Base-by-base conservation (phyloP, 257 asterid species). In the Fraxinus pennsylvanica region DNA sequence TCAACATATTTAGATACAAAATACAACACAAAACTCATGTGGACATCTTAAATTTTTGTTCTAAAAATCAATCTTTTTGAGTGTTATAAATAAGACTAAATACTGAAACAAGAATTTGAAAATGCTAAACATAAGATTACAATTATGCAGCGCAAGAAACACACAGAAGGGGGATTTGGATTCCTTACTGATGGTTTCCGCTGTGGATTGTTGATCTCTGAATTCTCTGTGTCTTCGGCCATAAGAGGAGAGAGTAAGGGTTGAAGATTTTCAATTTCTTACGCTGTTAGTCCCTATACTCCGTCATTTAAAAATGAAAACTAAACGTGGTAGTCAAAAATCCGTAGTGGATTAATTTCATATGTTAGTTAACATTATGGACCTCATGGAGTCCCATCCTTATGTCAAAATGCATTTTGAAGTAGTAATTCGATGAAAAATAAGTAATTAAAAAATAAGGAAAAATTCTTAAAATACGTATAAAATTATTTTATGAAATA, bases 101-200 rank as follows among this genome's bases (percentile, higher is more conserved):
- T 57, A 63, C 35, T 25, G 35, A 63, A 63, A 63, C 32, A 63
- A 63, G 32, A 63, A 63, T 9, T 19, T 12, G 10, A 6, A 25
- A 63, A 8, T 2, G 32, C 69, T 63, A 22, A 9, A 22, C 30
- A 63, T 63, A 63, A 63, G 19, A 63, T 25, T 25, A 63, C 6
- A 22, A 9, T 22, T 63, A 63, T 25, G 69, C 35, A 22, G 74
- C 9, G 21, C 25, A 78, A 68, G 36, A 66, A 29, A 12, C 15
- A 33, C 52, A 69, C 4, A 27, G n/a, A 29, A 25, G 50, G 21
- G 21, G 27, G 19, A 45, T 22, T 63, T 63, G 21, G 14, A 36
- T 25, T 74, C 74, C 85, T 83, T 82, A 85, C 91, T 61, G 82
- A 74, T 72, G 30, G 85, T 61, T 83, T 52, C 65, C 33, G 78